phyloP scores from a whole-genome alignment of 495 filamentous ascomycete species.

The Aspergillus taichungensis region DNA sequence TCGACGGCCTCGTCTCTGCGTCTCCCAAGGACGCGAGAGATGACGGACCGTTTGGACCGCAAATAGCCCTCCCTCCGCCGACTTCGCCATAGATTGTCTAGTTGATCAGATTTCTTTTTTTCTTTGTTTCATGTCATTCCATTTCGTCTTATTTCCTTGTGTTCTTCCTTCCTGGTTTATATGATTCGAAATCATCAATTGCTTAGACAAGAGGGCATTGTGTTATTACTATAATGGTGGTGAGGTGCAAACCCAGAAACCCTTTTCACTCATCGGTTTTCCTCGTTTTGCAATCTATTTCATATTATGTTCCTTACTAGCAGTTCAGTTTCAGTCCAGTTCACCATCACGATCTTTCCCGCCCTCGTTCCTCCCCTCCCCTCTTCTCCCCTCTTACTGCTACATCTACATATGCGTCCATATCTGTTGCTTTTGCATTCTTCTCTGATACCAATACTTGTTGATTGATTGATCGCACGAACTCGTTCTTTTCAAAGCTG shows the following conservation, averaged over 20 bases:
- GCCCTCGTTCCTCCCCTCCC: not conserved
- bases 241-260: too few relatives aligned
- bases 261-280: not conserved
- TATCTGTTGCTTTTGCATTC: not conserved
- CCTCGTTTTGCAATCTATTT: not conserved
- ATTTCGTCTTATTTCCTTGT: slow-evolving; percentile 1
- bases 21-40: slow-evolving; percentile 23
- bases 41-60: slow-evolving; percentile 30
- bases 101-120: slow-evolving; percentile 5
- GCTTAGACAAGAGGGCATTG: too few relatives aligned
- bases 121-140: not conserved
- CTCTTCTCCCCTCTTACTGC: not conserved
- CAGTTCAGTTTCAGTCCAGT: slow-evolving; percentile 3
- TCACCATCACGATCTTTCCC: slow-evolving; percentile 7
- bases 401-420: not conserved
- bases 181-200: too few relatives aligned
- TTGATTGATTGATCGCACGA: not conserved
- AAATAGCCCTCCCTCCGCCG: slow-evolving; percentile 11
- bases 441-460: slow-evolving; percentile 9
- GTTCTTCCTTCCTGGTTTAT: slow-evolving; percentile 1
- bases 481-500: not conserved
- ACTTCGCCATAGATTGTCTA: slow-evolving; percentile 8
- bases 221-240: too few relatives aligned
- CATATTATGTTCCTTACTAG: slow-evolving; percentile 2
- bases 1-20: slow-evolving; percentile 30